phyloP scores from a whole-genome alignment of 345 rosid species.

The Melaleuca quinquenervia region DNA sequence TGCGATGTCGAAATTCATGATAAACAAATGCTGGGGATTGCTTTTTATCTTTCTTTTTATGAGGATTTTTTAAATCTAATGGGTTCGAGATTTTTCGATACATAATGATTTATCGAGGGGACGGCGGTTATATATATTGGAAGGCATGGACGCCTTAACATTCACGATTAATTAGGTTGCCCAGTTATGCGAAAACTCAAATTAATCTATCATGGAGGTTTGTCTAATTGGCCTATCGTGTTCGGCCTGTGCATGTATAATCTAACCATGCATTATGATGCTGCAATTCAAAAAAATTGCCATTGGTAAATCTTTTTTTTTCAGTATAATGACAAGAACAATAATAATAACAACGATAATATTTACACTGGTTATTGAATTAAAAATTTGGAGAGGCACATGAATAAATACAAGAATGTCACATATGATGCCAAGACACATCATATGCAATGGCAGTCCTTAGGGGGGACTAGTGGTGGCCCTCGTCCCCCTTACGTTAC shows the following conservation, averaged over 20 bases:
- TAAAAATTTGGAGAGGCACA: neutral
- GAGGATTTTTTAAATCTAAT: no score
- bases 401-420: neutral
- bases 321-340: rapidly evolving
- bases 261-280: rapidly evolving
- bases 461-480: neutral
- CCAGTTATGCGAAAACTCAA: neutral
- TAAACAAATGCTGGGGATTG: neutral
- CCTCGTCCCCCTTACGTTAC: neutral
- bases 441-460: neutral
- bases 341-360: neutral
- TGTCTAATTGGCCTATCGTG: rapidly evolving
- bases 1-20: neutral
- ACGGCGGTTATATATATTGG: neutral
- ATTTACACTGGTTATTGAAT: neutral
- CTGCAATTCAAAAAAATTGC: neutral
- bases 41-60: no score
- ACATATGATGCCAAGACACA: neutral
- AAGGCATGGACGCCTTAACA: neutral
- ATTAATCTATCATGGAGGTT: neutral
- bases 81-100: neutral
- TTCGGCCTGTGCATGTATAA: neutral
- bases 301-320: neutral
- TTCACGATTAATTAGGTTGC: neutral
- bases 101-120: neutral